A percentile compares a stretch with the other conserved stretches of the same genome.
Conservation (phyloP, 225 moss, liverwort and hornwort genomes). For the Thuidium tamariscinum region DNA sequence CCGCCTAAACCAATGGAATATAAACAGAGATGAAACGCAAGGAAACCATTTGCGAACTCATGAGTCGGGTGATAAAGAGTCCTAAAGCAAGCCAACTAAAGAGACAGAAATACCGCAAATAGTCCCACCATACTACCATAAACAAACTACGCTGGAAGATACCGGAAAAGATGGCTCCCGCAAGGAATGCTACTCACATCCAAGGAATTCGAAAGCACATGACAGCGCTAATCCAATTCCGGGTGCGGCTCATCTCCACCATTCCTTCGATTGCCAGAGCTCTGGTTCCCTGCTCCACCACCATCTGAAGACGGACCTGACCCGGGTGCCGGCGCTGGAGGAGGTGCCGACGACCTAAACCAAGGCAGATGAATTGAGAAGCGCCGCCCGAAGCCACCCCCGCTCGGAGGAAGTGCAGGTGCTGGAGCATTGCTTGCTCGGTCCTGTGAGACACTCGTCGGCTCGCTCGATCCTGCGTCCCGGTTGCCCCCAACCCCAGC, state of each 20-base stretch:
- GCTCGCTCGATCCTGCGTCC: conserved; percentile 53
- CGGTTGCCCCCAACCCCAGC: conserved; percentile 17
- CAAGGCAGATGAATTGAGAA: conserved; percentile 81
- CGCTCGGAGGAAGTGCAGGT: conserved; percentile 16
- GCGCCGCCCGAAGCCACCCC: conserved; percentile 48
- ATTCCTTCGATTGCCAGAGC: conserved; percentile 36
- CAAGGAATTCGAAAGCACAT: background rate
- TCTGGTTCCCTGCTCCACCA: conserved; percentile 35
- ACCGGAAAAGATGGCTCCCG: background rate
- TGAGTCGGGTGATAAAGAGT: background rate
- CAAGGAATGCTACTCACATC: conserved; percentile 6
- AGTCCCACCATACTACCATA: background rate
- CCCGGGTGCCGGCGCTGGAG: conserved; percentile 40
- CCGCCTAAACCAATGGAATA: background rate
- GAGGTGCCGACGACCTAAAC: conserved; percentile 48
- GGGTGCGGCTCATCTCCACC: conserved; percentile 59
- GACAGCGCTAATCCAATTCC: conserved; percentile 11
- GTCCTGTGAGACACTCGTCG: conserved; percentile 20
- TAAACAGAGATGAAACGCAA: conserved; percentile 9
- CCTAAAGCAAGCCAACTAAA: background rate
- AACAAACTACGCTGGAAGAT: background rate
- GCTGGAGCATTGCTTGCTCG: conserved; percentile 16
- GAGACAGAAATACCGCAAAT: background rate
- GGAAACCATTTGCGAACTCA: background rate
- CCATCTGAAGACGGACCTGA: conserved; percentile 50